Evolutionary conservation across 2,329 filamentous ascomycete genomes (phyloP), one percentile per base, ranked within the genome.

Genomic region (Raffaelea albimanens): DNA sequence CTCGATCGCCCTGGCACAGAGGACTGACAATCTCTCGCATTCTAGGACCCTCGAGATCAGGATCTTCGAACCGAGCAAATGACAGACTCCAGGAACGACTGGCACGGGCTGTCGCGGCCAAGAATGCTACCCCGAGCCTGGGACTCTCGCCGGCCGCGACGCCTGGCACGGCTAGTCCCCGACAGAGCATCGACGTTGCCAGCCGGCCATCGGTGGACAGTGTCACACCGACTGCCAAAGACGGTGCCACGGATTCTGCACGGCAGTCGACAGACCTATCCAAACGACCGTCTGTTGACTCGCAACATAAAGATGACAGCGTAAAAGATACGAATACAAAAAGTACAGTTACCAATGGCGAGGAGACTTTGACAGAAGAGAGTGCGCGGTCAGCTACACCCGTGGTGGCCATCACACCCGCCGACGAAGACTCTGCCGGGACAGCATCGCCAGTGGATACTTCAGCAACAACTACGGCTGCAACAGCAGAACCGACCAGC

Each of bases 1-100:
- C 50, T 22, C 53, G 52, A 21, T 58, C 56, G 38, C 51, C 14
- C 22, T n/a, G n/a, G n/a, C n/a, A n/a, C n/a, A n/a, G 18, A 38
- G 14, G 7, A n/a, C 34, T 16, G 18, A 16, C n/a, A 38, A 29
- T 7, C 34, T 29, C 25, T 29, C 25, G 25, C 25, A n/a, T 20
- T 33, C 54, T 43, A 71, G 69, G 61, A 51, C 65, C 75, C 47
- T 81, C 83, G 44, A 76, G 83, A 59, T 75, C 83, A 20, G 84
- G 84, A 5, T 79, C 76, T 39, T 78, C 73, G 52, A 76, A 59
- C 40, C 69, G 80, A 55, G 70, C 77, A 51, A 93, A 88, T 65
- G 89, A 94, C 57, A 80, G 89, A 45, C 71, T 98, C 40, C 90
- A 96, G 61, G 90, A 95, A 62, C 78, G 89, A 52, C 73, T 98